phyloP scores from a whole-genome alignment of 2,329 filamentous ascomycete species.

The Cyanodermella asteris region DNA sequence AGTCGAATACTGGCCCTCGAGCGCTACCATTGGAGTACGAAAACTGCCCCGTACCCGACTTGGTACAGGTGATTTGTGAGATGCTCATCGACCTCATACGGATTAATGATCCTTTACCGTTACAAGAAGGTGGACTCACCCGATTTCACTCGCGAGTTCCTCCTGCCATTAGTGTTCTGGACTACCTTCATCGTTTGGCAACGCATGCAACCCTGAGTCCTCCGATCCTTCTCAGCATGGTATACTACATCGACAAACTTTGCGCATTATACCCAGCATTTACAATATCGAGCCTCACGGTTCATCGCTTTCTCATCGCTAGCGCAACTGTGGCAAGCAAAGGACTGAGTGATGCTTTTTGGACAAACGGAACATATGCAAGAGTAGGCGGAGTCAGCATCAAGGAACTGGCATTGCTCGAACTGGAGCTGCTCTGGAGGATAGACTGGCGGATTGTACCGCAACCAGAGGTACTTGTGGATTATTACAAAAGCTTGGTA shows the following conservation, averaged over 20 bases:
- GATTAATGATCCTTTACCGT: slow-evolving; percentile 71
- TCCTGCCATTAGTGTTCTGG: slow-evolving; percentile 79
- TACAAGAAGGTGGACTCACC: slow-evolving; percentile 69
- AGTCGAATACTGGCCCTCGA: slow-evolving; percentile 26
- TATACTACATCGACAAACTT: slow-evolving; percentile 92
- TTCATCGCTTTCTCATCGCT: slow-evolving; percentile 91
- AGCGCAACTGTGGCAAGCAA: slow-evolving; percentile 91
- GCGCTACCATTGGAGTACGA: slow-evolving; percentile 58
- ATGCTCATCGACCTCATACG: slow-evolving; percentile 92
- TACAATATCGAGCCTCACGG: slow-evolving; percentile 86
- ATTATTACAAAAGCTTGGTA: slow-evolving; percentile 79
- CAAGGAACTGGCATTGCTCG: slow-evolving; percentile 69
- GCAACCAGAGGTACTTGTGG: slow-evolving; percentile 75
- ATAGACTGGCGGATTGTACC: slow-evolving; percentile 96
- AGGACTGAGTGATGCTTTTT: slow-evolving; percentile 87
- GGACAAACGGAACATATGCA: slow-evolving; percentile 95
- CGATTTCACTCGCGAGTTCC: slow-evolving; percentile 82
- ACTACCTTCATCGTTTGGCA: slow-evolving; percentile 81
- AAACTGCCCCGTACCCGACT: slow-evolving; percentile 57
- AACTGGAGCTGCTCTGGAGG: slow-evolving; percentile 78
- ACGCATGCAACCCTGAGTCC: slow-evolving; percentile 85
- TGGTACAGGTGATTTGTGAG: slow-evolving; percentile 76
- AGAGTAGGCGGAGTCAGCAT: slow-evolving; percentile 81
- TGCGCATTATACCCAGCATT: slow-evolving; percentile 86
- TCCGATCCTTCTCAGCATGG: slow-evolving; percentile 90